These are phyloP conservation scores for Paecilomyces niveus DNA, from an alignment of 2,329 filamentous ascomycete species.

Conservation along the genomic window DNA sequence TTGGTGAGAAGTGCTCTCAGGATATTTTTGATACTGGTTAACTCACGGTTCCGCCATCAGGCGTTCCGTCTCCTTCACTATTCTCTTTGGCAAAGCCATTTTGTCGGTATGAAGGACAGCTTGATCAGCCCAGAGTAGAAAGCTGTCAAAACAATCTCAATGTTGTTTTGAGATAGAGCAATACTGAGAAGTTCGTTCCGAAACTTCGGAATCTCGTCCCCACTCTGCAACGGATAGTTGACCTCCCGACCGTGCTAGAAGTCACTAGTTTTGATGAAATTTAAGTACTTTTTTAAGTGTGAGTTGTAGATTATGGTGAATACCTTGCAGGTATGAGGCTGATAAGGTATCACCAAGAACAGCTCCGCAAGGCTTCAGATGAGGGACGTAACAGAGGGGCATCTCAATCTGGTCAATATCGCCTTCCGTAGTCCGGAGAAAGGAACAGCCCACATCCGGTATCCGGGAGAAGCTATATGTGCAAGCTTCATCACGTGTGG, in stretches of 20 bases:
- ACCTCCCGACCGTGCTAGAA: not conserved
- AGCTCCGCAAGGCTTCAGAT: not conserved
- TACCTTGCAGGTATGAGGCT: not conserved
- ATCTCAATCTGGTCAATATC: not conserved
- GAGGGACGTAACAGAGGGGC: not conserved
- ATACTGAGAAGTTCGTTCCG: not conserved
- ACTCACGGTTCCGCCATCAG: constrained; percentile 92
- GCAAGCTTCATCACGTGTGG: not conserved
- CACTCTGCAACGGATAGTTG: not conserved
- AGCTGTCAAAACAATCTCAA: not conserved
- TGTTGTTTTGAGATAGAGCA: not conserved
- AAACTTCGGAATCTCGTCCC: not conserved
- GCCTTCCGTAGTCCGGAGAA: not conserved
- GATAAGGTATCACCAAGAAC: not conserved
- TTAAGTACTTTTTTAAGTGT: not conserved
- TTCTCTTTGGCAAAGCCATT: constrained; percentile 83
- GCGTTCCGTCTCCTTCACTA: constrained; percentile 97
- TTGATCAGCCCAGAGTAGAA: not conserved
- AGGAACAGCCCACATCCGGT: not conserved
- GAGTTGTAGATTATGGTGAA: not conserved
- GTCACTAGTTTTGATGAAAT: not conserved
- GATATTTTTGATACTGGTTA: not conserved
- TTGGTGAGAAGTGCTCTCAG: not conserved
- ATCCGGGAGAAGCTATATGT: not conserved
- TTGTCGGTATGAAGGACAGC: constrained; percentile 11